These are phyloP conservation scores for Chaetomium sp. DNA, from an alignment of 2,329 filamentous ascomycete species.

Conservation along the genomic window DNA sequence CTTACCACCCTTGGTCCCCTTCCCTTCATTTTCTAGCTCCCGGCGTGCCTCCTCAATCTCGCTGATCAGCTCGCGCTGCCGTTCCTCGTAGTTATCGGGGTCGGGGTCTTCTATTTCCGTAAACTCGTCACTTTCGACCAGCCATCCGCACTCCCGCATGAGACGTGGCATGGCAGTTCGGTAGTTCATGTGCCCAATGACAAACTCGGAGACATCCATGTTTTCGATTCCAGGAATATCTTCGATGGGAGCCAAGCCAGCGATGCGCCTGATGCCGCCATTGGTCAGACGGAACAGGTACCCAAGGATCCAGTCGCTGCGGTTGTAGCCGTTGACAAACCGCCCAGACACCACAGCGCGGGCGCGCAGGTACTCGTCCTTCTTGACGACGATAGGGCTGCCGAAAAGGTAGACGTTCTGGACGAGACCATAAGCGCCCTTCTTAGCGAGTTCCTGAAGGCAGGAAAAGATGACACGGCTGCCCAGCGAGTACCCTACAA, in stretches of 20 bases:
- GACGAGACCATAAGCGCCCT: slow-evolving; percentile 81
- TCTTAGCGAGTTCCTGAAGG: slow-evolving; percentile 79
- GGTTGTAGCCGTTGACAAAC: slow-evolving; percentile 92
- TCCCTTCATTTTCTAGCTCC: slow-evolving; percentile 78
- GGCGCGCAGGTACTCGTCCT: slow-evolving; percentile 81
- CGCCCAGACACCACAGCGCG: slow-evolving; percentile 86
- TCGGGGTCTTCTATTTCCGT: slow-evolving; percentile 96
- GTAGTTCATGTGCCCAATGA: slow-evolving; percentile 96
- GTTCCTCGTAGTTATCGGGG: slow-evolving; percentile 83
- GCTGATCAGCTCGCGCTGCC: slow-evolving; percentile 90
- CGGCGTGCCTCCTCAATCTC: slow-evolving; percentile 95
- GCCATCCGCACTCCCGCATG: slow-evolving; percentile 85
- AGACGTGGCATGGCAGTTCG: slow-evolving; percentile 87
- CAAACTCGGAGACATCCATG: slow-evolving; percentile 79
- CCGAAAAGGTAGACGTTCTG: slow-evolving; percentile 97
- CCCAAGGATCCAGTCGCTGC: slow-evolving; percentile 94
- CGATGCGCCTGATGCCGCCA: slow-evolving; percentile 86
- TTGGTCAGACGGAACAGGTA: slow-evolving; percentile 95
- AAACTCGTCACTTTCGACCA: slow-evolving; percentile 91
- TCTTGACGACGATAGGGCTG: slow-evolving; percentile 86
- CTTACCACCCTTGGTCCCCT: slow-evolving; percentile 45
- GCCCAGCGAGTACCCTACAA: slow-evolving; percentile 93
- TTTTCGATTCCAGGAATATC: slow-evolving; percentile 83
- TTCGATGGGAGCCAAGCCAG: slow-evolving; percentile 77
- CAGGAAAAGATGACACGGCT: slow-evolving; percentile 91